Conservation (phyloP, 2,329 filamentous ascomycete genomes). For the Rasamsonia emersonii region DNA sequence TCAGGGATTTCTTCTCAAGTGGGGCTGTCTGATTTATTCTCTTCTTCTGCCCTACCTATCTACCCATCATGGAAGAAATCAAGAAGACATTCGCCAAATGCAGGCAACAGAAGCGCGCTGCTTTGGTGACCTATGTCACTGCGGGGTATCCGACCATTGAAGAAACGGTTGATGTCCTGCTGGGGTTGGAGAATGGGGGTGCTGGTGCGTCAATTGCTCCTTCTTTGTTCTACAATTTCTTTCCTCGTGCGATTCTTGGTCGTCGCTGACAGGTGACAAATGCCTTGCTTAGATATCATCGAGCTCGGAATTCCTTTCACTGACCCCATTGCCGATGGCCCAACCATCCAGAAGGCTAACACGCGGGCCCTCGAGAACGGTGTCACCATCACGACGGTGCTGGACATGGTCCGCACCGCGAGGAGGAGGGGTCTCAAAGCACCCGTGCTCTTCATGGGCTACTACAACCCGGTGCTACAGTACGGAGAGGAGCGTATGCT, state of each 20-base stretch:
- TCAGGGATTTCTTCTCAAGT: too few relatives aligned
- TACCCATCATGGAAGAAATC: conserved; percentile 42
- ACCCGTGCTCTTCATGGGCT: conserved; percentile 92
- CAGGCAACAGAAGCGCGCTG: conserved; percentile 56
- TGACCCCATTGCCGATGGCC: conserved; percentile 94
- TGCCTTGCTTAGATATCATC: conserved; percentile 69
- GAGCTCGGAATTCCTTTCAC: conserved; percentile 96
- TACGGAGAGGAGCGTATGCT: conserved; percentile 91
- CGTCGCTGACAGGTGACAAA: too few relatives aligned
- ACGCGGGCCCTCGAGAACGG: conserved; percentile 83
- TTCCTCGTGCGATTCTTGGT: conserved; percentile 1
- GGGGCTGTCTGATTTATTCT: too few relatives aligned
- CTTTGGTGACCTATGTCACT: conserved; percentile 92
- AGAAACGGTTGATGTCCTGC: conserved; percentile 72
- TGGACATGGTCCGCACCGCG: conserved; percentile 77
- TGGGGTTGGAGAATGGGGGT: conserved; percentile 87
- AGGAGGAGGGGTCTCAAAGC: conserved; percentile 67
- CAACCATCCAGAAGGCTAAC: conserved; percentile 93
- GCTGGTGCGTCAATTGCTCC: conserved; percentile 52
- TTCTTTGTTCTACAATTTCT: conserved; percentile 1
- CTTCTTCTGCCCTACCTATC: too few relatives aligned
- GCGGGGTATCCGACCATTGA: conserved; percentile 81
- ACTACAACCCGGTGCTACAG: conserved; percentile 92
- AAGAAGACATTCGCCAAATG: conserved; percentile 50
- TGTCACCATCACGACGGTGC: conserved; percentile 68